These are phyloP conservation scores for Tetradesmus obliquus DNA, from an alignment of 139 green algal species.

Conservation along the genomic window DNA sequence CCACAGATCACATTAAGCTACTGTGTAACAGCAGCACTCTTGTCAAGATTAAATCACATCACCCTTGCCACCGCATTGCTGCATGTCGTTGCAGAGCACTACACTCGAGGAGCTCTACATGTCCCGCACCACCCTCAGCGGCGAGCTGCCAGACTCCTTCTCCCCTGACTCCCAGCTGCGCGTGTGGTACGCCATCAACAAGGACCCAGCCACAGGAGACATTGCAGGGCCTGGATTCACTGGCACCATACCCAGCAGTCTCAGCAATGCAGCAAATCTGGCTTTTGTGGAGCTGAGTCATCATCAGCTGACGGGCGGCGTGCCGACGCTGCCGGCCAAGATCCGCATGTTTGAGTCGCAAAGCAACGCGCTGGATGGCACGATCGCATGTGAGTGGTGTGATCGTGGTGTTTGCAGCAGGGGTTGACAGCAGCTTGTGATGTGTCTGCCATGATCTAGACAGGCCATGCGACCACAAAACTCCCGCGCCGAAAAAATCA, in stretches of 20 bases:
- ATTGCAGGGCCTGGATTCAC: neutral
- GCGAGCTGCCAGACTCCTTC: constrained; percentile 25
- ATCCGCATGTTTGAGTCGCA: constrained; percentile 31
- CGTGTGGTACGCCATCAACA: constrained; percentile 32
- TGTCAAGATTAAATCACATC: too few species aligned
- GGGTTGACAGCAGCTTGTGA: neutral
- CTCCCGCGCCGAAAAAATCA: too few species aligned
- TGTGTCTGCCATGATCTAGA: neutral
- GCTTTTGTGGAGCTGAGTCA: constrained; percentile 8
- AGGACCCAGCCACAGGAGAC: neutral
- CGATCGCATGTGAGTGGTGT: constrained; percentile 28
- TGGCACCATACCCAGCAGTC: constrained; percentile 8
- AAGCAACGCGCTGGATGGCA: constrained; percentile 12
- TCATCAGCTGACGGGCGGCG: constrained; percentile 24
- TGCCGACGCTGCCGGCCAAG: constrained; percentile 13
- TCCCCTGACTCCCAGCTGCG: neutral
- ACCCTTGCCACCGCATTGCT: neutral
- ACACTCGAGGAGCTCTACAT: constrained; percentile 38
- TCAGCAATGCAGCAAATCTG: constrained; percentile 21
- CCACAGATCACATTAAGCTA: too few species aligned
- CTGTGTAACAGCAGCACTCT: too few species aligned
- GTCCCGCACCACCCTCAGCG: neutral
- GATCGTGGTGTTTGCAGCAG: neutral
- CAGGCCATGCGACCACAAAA: too few species aligned
- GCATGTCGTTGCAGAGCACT: neutral